These are phyloP conservation scores for Psilocybe cyanescens DNA, from an alignment of 768 basidiomycete genomes.

Conservation along the genomic window DNA sequence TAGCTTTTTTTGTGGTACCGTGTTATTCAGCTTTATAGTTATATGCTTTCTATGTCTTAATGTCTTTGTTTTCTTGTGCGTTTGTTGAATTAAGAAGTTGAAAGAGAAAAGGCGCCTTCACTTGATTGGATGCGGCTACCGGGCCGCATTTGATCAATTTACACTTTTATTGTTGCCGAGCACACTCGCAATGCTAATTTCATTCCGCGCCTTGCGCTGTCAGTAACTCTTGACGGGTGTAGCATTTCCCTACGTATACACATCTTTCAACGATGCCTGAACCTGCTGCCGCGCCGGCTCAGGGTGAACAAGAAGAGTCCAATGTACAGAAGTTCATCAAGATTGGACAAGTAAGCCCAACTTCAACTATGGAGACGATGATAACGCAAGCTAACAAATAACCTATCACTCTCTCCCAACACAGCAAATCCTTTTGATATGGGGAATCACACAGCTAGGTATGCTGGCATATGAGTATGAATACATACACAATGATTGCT, in stretches of 20 bases:
- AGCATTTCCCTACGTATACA: neutral
- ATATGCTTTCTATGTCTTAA: neutral
- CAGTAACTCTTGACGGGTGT: neutral
- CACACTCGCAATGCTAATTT: neutral
- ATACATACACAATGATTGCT: constrained; percentile 1
- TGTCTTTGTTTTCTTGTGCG: neutral
- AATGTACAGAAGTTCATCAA: constrained; percentile 18
- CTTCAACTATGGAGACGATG: neutral
- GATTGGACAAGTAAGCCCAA: constrained; percentile 23
- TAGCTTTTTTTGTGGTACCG: neutral
- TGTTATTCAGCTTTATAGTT: neutral
- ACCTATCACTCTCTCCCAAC: neutral
- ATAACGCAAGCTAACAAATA: constrained; percentile 3
- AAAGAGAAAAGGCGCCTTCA: neutral
- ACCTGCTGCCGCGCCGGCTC: constrained; percentile 18
- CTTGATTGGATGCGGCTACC: no score
- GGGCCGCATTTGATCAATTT: neutral
- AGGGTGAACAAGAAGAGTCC: constrained; percentile 20
- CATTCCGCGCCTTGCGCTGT: neutral
- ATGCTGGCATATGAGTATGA: constrained; percentile 21
- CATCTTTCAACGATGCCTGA: constrained; percentile 22
- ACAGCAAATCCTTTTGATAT: constrained; percentile 74
- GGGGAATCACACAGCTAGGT: constrained; percentile 71
- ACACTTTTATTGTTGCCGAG: neutral
- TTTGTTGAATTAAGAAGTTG: neutral